Base-by-base conservation (phyloP, 2,329 filamentous ascomycete species). In the Calonectria naviculata region DNA sequence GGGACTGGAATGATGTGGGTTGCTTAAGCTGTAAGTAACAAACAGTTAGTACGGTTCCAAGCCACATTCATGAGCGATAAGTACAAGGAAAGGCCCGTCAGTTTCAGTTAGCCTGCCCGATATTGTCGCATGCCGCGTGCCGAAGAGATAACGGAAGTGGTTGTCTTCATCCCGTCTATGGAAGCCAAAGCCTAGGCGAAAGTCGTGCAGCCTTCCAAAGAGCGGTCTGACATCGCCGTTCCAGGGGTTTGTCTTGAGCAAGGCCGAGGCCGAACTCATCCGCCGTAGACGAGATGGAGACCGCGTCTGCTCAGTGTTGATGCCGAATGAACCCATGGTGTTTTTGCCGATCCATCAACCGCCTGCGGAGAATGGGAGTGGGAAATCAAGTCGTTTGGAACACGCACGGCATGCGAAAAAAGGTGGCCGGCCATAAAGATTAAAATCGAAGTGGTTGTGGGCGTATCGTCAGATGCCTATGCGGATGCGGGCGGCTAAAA, bases 21-120 rank as follows among this genome's bases (percentile, higher is more conserved):
- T 75, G 80, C 71, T 84, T 85, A 60, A 84, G 78, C 81, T 82
- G 78, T 10, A 41, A 46, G 38, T 6, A 56, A n/a, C 13, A 2
- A 19, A 15, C 47, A 76, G 71, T 52, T 58, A 66, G 41, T 24
- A 47, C 26, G 13, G 19, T n/a, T 38, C 5, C 52, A 15, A 21
- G 6, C n/a, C 77, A 2, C 76, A 78, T n/a, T 67, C 65, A n/a
- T 36, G 58, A 26, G 19, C 34, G 49, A 13, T 4, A 34, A 68
- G 63, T 73, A 71, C 72, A 68, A 62, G 54, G 15, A 41, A 47
- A 38, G 70, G 65, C 36, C 67, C 74, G 24, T 71, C 74, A 38
- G 49, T 28, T 34, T 67, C 65, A 44, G 67, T 47, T 13, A 61
- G 36, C 41, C 54, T 68, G 31, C 44, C 49, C 3, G 60, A 66